Percentiles rank a stretch among this genome's conserved stretches.
Conservation (phyloP, 2,329 filamentous ascomycete genomes). For the Aspergillus nomiae region DNA sequence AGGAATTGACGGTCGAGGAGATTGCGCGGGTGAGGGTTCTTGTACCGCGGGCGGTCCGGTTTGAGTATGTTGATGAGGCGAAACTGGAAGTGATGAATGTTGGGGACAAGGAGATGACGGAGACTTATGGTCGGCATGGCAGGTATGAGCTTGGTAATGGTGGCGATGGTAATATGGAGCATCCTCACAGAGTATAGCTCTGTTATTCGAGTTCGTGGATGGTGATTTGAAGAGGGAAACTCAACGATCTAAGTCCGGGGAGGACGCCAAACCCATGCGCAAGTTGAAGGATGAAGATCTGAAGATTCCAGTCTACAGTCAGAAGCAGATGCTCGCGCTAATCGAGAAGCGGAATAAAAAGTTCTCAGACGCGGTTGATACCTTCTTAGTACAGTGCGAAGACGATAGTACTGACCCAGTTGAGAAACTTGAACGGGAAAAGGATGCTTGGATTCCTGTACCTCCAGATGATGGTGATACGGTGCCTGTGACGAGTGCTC, state of each 20-base stretch:
- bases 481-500: slow-evolving; percentile 37
- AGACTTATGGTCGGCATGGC: slow-evolving; percentile 58
- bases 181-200: slow-evolving; percentile 55
- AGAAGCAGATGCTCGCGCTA: slow-evolving; percentile 84
- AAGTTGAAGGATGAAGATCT: slow-evolving; percentile 76
- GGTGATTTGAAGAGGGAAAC: slow-evolving; percentile 85
- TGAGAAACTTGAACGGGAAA: slow-evolving; percentile 61
- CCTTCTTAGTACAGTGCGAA: slow-evolving; percentile 74
- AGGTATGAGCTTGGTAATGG: slow-evolving; percentile 42
- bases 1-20: slow-evolving; percentile 71
- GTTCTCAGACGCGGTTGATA: slow-evolving; percentile 75
- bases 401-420: slow-evolving; percentile 66
- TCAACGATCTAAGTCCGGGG: slow-evolving; percentile 69
- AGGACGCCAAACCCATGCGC: slow-evolving; percentile 67
- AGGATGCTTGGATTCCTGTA: slow-evolving; percentile 63
- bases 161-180: slow-evolving; percentile 35
- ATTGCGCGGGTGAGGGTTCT: slow-evolving; percentile 79
- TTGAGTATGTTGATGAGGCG: slow-evolving; percentile 82
- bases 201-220: slow-evolving; percentile 91
- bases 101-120: slow-evolving; percentile 57
- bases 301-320: slow-evolving; percentile 89
- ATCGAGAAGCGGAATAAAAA: slow-evolving; percentile 89
- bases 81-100: slow-evolving; percentile 79
- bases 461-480: slow-evolving; percentile 49
- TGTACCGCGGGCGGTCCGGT: slow-evolving; percentile 75